Conservation (phyloP, 2,329 filamentous ascomycete genomes). For the Colletotrichum coccodes region DNA sequence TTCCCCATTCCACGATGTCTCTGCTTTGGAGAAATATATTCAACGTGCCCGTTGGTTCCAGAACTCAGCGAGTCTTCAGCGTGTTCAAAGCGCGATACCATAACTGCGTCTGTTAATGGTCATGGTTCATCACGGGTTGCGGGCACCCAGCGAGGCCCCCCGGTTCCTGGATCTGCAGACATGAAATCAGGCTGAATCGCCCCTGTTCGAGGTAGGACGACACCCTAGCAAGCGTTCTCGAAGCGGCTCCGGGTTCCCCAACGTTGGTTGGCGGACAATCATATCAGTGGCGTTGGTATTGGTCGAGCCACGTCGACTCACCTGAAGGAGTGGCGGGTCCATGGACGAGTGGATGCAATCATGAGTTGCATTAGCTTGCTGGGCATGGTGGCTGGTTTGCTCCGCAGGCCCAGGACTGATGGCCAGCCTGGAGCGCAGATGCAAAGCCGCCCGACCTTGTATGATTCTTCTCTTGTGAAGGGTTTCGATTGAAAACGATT, state of each 20-base stretch:
- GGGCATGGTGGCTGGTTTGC: neutral
- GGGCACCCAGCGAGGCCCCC: neutral
- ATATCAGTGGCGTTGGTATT: constrained; percentile 22
- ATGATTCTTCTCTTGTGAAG: neutral
- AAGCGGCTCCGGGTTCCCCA: constrained; percentile 28
- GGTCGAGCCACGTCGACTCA: constrained; percentile 28
- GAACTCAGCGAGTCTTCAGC: neutral
- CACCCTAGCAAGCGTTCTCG: neutral
- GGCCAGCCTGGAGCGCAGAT: neutral
- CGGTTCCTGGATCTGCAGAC: constrained; percentile 14
- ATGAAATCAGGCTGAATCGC: constrained; percentile 24
- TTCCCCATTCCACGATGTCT: neutral
- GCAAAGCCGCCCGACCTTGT: neutral
- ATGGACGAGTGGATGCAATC: constrained; percentile 4
- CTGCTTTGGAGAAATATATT: neutral
- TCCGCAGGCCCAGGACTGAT: neutral
- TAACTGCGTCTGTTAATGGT: neutral
- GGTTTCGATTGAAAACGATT: neutral
- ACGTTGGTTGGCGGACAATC: constrained; percentile 29
- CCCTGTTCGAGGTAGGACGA: neutral
- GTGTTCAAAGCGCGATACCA: neutral
- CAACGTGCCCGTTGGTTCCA: neutral
- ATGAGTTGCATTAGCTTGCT: constrained; percentile 21
- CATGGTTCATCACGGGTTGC: neutral
- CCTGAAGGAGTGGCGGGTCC: constrained; percentile 26